phyloP scores from a whole-genome alignment of 176 grass and related monocot species.

The Triticum monococcum region DNA sequence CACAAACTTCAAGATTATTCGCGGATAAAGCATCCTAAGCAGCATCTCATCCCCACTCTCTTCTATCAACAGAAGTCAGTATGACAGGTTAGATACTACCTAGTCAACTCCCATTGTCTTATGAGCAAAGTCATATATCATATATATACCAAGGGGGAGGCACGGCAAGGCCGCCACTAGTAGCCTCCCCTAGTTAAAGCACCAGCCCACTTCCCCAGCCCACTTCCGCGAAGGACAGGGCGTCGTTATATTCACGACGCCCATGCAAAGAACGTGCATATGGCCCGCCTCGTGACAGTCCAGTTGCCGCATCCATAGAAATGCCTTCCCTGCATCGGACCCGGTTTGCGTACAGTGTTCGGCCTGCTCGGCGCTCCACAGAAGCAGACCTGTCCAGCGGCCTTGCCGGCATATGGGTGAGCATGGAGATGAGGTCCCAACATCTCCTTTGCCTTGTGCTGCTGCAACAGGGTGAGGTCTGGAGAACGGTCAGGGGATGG shows the following conservation, averaged over 20 bases:
- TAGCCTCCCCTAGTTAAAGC: slow-evolving; percentile 50
- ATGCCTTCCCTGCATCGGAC: slow-evolving; percentile 67
- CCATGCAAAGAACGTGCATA: slow-evolving; percentile 80
- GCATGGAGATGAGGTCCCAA: slow-evolving; percentile 29
- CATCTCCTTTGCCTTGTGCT: slow-evolving; percentile 41
- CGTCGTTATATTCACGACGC: slow-evolving; percentile 34
- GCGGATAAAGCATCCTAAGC: slow-evolving; percentile 59
- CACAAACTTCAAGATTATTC: slow-evolving; percentile 73
- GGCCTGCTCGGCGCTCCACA: slow-evolving; percentile 76
- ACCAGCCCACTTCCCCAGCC: slow-evolving; percentile 25
- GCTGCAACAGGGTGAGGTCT: slow-evolving; percentile 26
- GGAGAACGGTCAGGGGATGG: slow-evolving; percentile 20
- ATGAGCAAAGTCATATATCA: slow-evolving; percentile 53
- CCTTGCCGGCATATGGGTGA: slow-evolving; percentile 43
- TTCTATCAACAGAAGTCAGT: slow-evolving; percentile 84
- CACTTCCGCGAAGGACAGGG: slow-evolving; percentile 4
- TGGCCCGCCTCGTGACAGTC: slow-evolving; percentile 64
- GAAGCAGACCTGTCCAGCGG: slow-evolving; percentile 55
- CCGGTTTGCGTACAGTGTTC: slow-evolving; percentile 72
- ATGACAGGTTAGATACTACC: slow-evolving; percentile 74
- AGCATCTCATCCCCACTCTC: slow-evolving; percentile 70
- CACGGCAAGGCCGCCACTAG: slow-evolving; percentile 12
- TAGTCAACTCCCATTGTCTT: slow-evolving; percentile 50
- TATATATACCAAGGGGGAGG: slow-evolving; percentile 54
- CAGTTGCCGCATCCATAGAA: slow-evolving; percentile 95